A percentile compares a stretch with the other conserved stretches of the same genome.
These are phyloP conservation scores for Tetragonia tetragonoides DNA, from an alignment of 148 eudicot genomes.

Conservation along the genomic window DNA sequence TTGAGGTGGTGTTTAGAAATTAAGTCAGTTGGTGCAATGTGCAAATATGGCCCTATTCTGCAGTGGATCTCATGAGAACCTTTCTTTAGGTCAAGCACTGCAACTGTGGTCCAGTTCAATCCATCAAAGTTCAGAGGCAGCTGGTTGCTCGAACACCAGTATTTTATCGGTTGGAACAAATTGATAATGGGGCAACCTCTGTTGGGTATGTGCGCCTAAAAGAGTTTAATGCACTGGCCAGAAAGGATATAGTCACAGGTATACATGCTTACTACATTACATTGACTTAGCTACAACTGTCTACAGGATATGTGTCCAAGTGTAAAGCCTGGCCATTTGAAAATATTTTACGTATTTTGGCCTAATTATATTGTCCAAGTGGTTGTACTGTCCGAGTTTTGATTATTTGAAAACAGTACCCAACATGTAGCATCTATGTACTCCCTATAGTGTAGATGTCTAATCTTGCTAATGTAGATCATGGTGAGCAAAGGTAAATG, in stretches of 20 bases:
- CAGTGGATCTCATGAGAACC: conserved; percentile 2
- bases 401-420: no score
- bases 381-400: background rate
- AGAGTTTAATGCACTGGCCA: conserved; percentile 97
- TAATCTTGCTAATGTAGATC: background rate
- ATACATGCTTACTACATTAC: conserved; percentile 9
- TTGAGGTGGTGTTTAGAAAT: conserved; percentile 49
- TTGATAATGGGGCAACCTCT: conserved; percentile 48
- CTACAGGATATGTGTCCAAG: background rate
- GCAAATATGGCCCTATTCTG: conserved; percentile 1
- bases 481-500: no score
- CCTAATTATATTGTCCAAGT: background rate
- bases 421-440: no score
- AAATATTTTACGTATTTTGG: background rate
- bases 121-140: conserved; percentile 76
- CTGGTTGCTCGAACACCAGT: conserved; percentile 84
- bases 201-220: conserved; percentile 91
- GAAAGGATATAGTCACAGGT: conserved; percentile 93
- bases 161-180: conserved; percentile 72
- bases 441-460: background rate
- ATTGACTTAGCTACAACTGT: background rate
- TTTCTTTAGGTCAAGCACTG: conserved; percentile 79
- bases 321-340: background rate
- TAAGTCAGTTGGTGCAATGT: background rate
- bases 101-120: conserved; percentile 76